phyloP scores from a whole-genome alignment of 495 filamentous ascomycete species.

The Oidiodendron maius region DNA sequence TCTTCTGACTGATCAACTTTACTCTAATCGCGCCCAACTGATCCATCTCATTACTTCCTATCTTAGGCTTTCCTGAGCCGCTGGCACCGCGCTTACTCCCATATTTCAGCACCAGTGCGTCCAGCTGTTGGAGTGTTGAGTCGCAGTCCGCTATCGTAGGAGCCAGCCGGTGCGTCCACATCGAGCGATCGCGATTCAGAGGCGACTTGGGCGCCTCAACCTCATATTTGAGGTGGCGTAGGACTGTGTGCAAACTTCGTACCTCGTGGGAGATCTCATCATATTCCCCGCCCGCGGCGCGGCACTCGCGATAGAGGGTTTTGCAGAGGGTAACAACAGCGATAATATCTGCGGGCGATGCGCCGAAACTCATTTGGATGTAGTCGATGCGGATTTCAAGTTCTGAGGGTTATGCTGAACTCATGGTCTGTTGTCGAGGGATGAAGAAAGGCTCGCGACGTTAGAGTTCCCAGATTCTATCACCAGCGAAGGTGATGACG shows the following conservation, averaged over 20 bases:
- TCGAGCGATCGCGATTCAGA: constrained; percentile 29
- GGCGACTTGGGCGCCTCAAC: constrained; percentile 41
- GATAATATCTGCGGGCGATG: constrained; percentile 17
- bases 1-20: constrained; percentile 21
- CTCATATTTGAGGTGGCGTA: constrained; percentile 44
- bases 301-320: constrained; percentile 19
- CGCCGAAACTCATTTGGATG: constrained; percentile 20
- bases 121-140: constrained; percentile 33
- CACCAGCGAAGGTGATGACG: too few species aligned
- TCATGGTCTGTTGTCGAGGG: too few species aligned
- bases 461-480: too few species aligned
- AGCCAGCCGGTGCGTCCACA: constrained; percentile 34
- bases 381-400: not conserved
- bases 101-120: constrained; percentile 20
- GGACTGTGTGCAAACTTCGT: constrained; percentile 36
- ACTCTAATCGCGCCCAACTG: constrained; percentile 17
- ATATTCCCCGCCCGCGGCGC: constrained; percentile 22
- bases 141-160: constrained; percentile 43
- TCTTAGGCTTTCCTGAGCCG: not conserved
- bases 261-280: constrained; percentile 30
- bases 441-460: too few species aligned
- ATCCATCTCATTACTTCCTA: constrained; percentile 22
- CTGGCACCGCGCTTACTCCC: constrained; percentile 2
- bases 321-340: constrained; percentile 18
- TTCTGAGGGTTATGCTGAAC: not conserved